Base-by-base conservation (phyloP, 495 filamentous ascomycete genomes). In the Podospora pseudoanserina region DNA sequence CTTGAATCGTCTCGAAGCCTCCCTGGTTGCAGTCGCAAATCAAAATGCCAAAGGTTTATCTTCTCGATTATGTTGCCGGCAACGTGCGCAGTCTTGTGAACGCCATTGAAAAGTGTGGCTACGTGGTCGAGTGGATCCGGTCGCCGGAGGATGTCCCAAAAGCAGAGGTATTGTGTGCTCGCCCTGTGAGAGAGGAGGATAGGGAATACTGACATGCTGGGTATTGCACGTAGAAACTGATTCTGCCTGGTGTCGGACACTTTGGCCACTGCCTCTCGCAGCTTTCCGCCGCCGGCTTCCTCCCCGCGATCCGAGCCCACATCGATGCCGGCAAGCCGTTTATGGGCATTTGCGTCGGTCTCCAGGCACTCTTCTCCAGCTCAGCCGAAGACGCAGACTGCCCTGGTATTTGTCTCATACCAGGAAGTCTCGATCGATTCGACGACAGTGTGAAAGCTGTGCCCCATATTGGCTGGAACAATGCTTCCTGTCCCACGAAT, bases 381-480 rank as follows among this genome's bases (percentile, higher is more conserved):
- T 97, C 94, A 2, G 86, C 88, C 44, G 95, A 99, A 75, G 86
- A 91, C 65, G 80, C 88, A 18, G 76, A 83, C 19, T 86, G 90
- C 19, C 78, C 87, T 2, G 95, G 95, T 0, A 80, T 98, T 34
- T 89, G 89, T 0, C 39, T 97, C 26, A 86, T 98, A 64, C 88
- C 89, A 19, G 87, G 87, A 53, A 80, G 76, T 20, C 86, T 99
- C 70, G 82, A 85, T 72, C 89, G 89, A 64, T 98, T 99, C 79
- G 80, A 92, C 71, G 88, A 92, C 73, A 69, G 70, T 26, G 82
- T 87, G 23, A 99, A 99, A 76, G 88, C 94, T 49, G 95, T 99
- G 32, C 95, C 95, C 30, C 96, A 98, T 76, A 99, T 99, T 74
- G 95, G 95, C 16, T 99, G 95, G 95, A 99, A 99, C 75, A 93